Base-by-base conservation (phyloP, 768 basidiomycete species). In the Fomitopsis serialis region DNA sequence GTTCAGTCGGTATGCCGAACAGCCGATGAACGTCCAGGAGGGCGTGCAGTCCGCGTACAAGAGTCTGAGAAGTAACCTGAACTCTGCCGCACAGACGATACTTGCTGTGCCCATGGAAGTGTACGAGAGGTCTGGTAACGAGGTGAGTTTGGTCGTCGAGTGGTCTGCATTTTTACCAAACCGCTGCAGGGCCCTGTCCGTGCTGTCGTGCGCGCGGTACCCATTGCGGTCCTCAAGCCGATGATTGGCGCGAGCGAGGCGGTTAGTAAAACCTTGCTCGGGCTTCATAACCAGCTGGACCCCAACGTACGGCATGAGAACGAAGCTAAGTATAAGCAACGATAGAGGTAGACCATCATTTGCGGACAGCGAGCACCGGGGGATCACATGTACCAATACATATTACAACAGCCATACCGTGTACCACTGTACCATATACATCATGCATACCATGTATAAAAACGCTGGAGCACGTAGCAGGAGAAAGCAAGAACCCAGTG, bases 21-120 rank as follows among this genome's bases (percentile, higher is more conserved):
- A 98, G 63, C 97, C 97, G 1, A 70, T 70, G 36, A 84, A 89
- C 63, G 77, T 96, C 37, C 81, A 74, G 61, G 92, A 98, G 64
- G 97, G 97, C 15, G 76, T 99, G 32, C 84, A 93, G 57, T 84
- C 83, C 0, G 97, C 95, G n/a, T 98, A 98, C 68, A 82, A 78
- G 66, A 95, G 92, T 63, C 68, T 99, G 62, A 84, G 80, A 49
- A 83, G 74, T 63, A 98, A 98, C 69, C 68, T 99, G 56, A 88
- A 85, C 61, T 91, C 90, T 42, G 97, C 97, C 24, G 97, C 96
- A 23, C 96, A 99, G 72, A 99, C 97, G 0, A 98, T 99, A 56
- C 78, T 99, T 35, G 96, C 97, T 0, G 92, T 99, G 1, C 97
- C 97, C 1, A 98, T 98, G 96, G 97, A 98, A 68, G 93, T 98